Percentiles rank a stretch among this genome's conserved stretches.
These are phyloP conservation scores for Phoma herbarum DNA, from an alignment of 2,329 filamentous ascomycete species.

Conservation along the genomic window DNA sequence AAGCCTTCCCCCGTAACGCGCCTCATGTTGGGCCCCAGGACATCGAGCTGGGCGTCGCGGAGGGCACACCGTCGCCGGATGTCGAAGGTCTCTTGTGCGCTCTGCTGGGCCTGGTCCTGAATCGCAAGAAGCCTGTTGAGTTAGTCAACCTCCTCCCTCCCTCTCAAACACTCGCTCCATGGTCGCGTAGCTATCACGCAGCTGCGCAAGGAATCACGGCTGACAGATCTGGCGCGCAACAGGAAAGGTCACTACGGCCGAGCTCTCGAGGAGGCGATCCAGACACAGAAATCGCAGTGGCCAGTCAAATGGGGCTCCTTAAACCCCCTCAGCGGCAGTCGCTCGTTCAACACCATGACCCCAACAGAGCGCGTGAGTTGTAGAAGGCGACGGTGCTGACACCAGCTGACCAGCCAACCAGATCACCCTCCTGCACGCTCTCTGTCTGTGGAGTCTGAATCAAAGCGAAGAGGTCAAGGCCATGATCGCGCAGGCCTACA, in stretches of 20 bases:
- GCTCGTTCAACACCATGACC: slow-evolving; percentile 82
- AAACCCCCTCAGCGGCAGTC: slow-evolving; percentile 82
- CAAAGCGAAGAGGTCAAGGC: slow-evolving; percentile 84
- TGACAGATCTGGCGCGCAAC: slow-evolving; percentile 45
- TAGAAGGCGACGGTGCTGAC: slow-evolving; percentile 6
- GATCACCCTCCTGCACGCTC: slow-evolving; percentile 82
- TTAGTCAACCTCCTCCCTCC: slow-evolving; percentile 62
- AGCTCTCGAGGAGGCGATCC: slow-evolving; percentile 91
- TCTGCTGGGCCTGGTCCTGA: slow-evolving; percentile 84
- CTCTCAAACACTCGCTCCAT: slow-evolving; percentile 13
- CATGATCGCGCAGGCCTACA: slow-evolving; percentile 77
- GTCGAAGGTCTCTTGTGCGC: slow-evolving; percentile 90
- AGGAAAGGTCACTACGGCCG: slow-evolving; percentile 93
- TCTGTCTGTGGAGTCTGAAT: slow-evolving; percentile 87
- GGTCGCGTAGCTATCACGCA: slow-evolving; percentile 32
- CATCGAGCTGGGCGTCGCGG: slow-evolving; percentile 84
- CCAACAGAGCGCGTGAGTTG: slow-evolving; percentile 77
- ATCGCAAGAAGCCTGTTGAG: slow-evolving; percentile 99
- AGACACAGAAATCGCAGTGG: slow-evolving; percentile 88
- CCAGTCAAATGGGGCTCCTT: slow-evolving; percentile 80
- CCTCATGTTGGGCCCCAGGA: slow-evolving; percentile 94
- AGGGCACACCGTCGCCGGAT: slow-evolving; percentile 80
- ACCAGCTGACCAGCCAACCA: slow-evolving; percentile 53
- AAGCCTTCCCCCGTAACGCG: slow-evolving; percentile 86
- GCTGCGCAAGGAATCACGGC: slow-evolving; percentile 20